Base-by-base conservation (phyloP, 495 filamentous ascomycete species). In the Talaromyces borbonicus region DNA sequence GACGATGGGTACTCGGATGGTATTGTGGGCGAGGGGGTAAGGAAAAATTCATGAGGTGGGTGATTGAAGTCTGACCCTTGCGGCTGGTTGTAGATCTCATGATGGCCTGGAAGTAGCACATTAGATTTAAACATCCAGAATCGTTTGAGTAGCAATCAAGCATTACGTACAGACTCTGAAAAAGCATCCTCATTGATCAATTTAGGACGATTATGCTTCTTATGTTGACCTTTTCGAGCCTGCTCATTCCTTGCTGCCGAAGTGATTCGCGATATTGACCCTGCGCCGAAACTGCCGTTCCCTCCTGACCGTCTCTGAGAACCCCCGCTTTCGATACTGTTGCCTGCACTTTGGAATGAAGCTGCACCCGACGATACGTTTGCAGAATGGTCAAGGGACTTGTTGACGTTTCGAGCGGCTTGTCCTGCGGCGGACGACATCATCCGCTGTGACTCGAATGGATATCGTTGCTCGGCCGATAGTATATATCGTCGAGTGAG, bases 51-150 rank as follows among this genome's bases (percentile, higher is more conserved):
- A 98, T 85, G 22, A 98, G 66, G 64, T 98, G 92, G 14, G 92
- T 96, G 57, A 98, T 97, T 54, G 87, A 93, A 30, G 87, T 95
- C 54, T 95, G 92, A 49, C 90, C 93, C 50, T 90, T 84, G 26
- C 90, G 83, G 58, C 83, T 88, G 50, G 73, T 87, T 31, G 84
- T 72, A 56, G 89, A 89, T 63, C 80, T 80, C 75, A 95, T 85
- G 58, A 83, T 83, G 65, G 80, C 73, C 80, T 85, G 39, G 20
- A 47, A 33, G 31, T 26, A 14, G 15, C 16, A 45, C 25, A 15
- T 32, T 14, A 8, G 36, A 24, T 32, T 22, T 31, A 43, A 32
- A 49, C 8, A 50, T 32, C 47, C 23, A 50, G 25, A n/a, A n/a
- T n/a, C n/a, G n/a, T n/a, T n/a, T 38, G 26, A 1, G 37, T 22